These are phyloP conservation scores for Ascochyta lentis DNA, from an alignment of 2,329 filamentous ascomycete species.

Conservation along the genomic window DNA sequence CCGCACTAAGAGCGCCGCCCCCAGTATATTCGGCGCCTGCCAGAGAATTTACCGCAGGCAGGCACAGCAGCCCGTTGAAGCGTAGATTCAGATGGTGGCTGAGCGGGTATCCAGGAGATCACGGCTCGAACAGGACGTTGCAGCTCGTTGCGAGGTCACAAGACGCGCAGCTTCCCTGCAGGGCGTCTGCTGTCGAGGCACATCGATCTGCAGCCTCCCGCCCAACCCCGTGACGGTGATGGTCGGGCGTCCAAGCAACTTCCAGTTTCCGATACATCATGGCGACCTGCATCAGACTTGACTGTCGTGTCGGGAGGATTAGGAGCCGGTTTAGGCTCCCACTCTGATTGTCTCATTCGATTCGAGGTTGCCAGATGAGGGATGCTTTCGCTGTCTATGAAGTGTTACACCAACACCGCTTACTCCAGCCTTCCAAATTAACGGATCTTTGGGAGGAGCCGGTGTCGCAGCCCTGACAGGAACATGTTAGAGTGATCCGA, in stretches of 20 bases:
- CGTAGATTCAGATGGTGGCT: constrained; percentile 46
- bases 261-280: constrained; percentile 36
- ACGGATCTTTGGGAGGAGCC: constrained; percentile 26
- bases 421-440: constrained; percentile 35
- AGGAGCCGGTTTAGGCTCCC: constrained; percentile 33
- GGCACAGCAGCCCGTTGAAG: constrained; percentile 47
- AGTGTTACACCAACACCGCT: constrained; percentile 39
- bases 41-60: constrained; percentile 36
- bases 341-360: constrained; percentile 41
- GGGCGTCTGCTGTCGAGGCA: constrained; percentile 39
- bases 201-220: constrained; percentile 48
- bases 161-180: constrained; percentile 40
- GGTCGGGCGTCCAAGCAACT: constrained; percentile 37
- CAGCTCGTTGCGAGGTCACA: constrained; percentile 40
- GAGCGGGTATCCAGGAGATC: constrained; percentile 36
- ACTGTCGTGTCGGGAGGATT: constrained; percentile 37
- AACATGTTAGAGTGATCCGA: constrained; percentile 35
- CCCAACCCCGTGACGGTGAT: constrained; percentile 39
- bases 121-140: constrained; percentile 29
- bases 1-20: constrained; percentile 26
- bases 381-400: constrained; percentile 20
- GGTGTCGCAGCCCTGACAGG: constrained; percentile 32
- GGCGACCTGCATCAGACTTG: constrained; percentile 44
- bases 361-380: constrained; percentile 19
- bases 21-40: constrained; percentile 33